These are phyloP conservation scores for Colletotrichum simmondsii DNA, from an alignment of 2,329 filamentous ascomycete species.

Conservation along the genomic window DNA sequence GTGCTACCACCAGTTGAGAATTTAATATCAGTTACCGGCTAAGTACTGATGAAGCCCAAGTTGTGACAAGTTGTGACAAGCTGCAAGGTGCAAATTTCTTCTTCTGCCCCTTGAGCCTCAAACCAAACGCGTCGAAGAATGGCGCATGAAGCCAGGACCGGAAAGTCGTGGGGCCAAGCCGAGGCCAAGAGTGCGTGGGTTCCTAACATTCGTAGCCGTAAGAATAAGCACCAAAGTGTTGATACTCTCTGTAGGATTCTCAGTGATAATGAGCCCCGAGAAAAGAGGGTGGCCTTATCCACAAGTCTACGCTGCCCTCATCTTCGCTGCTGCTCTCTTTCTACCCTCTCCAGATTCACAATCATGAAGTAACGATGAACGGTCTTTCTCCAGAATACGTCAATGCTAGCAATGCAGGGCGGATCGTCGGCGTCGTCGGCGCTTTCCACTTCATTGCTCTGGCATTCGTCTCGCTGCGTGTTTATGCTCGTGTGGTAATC, in stretches of 20 bases:
- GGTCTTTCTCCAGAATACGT: constrained; percentile 15
- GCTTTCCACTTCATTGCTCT: constrained; percentile 38
- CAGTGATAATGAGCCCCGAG: neutral
- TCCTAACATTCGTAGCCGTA: neutral
- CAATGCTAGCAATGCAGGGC: constrained; percentile 30
- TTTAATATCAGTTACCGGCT: neutral
- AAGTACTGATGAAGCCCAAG: neutral
- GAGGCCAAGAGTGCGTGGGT: neutral
- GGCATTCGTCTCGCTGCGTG: constrained; percentile 37
- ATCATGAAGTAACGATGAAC: neutral
- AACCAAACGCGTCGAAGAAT: neutral
- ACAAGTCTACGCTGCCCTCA: neutral
- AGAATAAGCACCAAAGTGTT: neutral
- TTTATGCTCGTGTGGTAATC: constrained; percentile 39
- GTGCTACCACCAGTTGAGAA: neutral
- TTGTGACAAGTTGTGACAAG: neutral
- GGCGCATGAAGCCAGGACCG: no score
- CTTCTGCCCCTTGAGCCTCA: neutral
- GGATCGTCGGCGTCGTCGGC: constrained; percentile 35
- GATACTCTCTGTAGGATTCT: no score
- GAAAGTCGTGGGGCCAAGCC: neutral
- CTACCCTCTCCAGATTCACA: neutral
- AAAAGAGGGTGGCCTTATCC: neutral
- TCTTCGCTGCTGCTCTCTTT: neutral
- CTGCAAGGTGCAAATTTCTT: neutral